phyloP scores from a whole-genome alignment of 768 basidiomycete genomes.

The Pulveroboletus sp. region DNA sequence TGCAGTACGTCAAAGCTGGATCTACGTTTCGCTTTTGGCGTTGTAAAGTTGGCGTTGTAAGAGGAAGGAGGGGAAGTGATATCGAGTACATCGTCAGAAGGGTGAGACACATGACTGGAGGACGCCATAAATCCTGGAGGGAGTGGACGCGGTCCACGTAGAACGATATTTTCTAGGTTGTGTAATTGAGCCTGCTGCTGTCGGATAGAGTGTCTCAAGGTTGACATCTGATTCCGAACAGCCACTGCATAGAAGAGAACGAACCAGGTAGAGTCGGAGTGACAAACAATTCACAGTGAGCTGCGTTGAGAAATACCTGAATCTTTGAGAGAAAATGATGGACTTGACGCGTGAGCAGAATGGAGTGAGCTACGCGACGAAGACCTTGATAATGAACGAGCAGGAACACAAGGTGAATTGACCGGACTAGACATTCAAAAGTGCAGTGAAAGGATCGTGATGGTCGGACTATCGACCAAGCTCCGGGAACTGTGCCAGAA shows the following conservation, averaged over 20 bases:
- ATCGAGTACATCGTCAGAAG: slow-evolving; percentile 33
- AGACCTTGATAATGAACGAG: slow-evolving; percentile 41
- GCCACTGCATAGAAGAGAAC: slow-evolving; percentile 47
- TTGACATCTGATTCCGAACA: slow-evolving; percentile 74
- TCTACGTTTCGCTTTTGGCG: slow-evolving; percentile 52
- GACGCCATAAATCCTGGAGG: slow-evolving; percentile 36
- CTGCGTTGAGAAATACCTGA: slow-evolving; percentile 47
- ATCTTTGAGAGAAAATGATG: slow-evolving; percentile 52
- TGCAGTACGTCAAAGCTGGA: slow-evolving; percentile 71
- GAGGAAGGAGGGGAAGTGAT: slow-evolving; percentile 31
- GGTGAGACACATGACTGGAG: slow-evolving; percentile 35
- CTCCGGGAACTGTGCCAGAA: slow-evolving; percentile 5
- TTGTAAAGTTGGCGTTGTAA: slow-evolving; percentile 30
- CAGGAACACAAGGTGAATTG: slow-evolving; percentile 28
- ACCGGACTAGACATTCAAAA: slow-evolving; percentile 34
- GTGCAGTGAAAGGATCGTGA: slow-evolving; percentile 25
- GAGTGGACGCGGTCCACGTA: slow-evolving; percentile 62
- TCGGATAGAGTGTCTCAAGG: slow-evolving; percentile 74
- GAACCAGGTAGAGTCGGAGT: slow-evolving; percentile 22
- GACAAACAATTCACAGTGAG: slow-evolving; percentile 21
- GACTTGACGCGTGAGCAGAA: slow-evolving; percentile 52
- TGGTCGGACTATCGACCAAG: slow-evolving; percentile 17
- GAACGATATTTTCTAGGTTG: slow-evolving; percentile 61
- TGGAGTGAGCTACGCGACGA: slow-evolving; percentile 46
- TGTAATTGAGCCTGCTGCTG: slow-evolving; percentile 80